phyloP scores from a whole-genome alignment of 2,329 filamentous ascomycete genomes.

The Alternaria conjuncta region DNA sequence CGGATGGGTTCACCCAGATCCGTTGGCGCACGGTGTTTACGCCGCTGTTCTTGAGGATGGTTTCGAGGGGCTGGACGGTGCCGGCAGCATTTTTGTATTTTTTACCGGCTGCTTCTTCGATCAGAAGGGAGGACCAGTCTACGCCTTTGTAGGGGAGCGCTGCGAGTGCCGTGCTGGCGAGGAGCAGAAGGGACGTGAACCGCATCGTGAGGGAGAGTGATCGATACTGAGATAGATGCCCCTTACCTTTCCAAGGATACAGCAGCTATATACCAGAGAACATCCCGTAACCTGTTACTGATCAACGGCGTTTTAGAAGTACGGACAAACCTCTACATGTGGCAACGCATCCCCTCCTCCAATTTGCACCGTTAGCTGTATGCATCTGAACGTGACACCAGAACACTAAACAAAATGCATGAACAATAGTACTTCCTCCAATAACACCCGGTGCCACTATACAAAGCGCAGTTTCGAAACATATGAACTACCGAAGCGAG shows the following conservation, averaged over 20 bases:
- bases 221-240: not conserved
- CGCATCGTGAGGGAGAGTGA: slow-evolving; percentile 30
- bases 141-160: slow-evolving; percentile 69
- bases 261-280: not conserved
- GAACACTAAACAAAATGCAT: not conserved
- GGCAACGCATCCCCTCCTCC: slow-evolving; percentile 1
- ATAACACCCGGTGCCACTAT: not conserved
- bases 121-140: slow-evolving; percentile 71
- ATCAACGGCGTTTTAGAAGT: not conserved
- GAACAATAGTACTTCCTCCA: slow-evolving; percentile 12
- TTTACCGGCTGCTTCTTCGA: slow-evolving; percentile 68
- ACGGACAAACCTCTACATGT: not conserved
- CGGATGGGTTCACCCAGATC: slow-evolving; percentile 69
- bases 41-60: slow-evolving; percentile 66
- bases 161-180: slow-evolving; percentile 41
- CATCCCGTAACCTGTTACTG: not conserved
- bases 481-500: slow-evolving; percentile 4
- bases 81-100: slow-evolving; percentile 66
- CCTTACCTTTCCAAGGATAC: not conserved
- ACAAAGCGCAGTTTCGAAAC: slow-evolving; percentile 10
- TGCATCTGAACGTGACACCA: not conserved
- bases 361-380: not conserved
- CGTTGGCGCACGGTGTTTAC: slow-evolving; percentile 75
- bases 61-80: slow-evolving; percentile 63
- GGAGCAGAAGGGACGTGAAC: slow-evolving; percentile 27